phyloP scores from a whole-genome alignment of 2,329 filamentous ascomycete species.

The Penicillium digitatum region DNA sequence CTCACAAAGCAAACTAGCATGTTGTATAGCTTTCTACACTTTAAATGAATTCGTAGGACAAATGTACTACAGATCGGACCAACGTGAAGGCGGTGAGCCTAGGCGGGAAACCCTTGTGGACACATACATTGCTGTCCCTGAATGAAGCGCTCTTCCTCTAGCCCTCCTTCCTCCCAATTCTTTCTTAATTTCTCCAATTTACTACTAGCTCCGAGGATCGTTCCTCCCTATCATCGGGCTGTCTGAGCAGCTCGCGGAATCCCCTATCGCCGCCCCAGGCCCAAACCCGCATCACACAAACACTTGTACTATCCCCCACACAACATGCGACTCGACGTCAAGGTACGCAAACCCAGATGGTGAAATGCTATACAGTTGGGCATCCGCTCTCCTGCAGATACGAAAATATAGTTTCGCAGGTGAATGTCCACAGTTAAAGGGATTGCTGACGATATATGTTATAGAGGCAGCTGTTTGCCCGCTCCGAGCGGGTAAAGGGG shows the following conservation, averaged over 20 bases:
- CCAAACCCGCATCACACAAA: constrained; percentile 37
- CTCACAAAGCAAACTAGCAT: background rate
- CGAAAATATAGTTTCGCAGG: background rate
- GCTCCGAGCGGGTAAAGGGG: constrained; percentile 93
- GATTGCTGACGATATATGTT: constrained; percentile 39
- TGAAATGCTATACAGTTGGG: background rate
- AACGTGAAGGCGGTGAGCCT: constrained; percentile 23
- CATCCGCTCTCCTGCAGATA: background rate
- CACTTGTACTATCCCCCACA: constrained; percentile 29
- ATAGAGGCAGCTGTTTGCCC: constrained; percentile 76
- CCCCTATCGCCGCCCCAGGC: constrained; percentile 28
- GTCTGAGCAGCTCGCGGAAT: constrained; percentile 35
- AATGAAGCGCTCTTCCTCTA: constrained; percentile 16
- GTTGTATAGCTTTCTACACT: too few species aligned
- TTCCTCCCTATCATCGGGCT: constrained; percentile 25
- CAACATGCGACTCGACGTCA: constrained; percentile 58
- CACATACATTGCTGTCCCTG: constrained; percentile 29
- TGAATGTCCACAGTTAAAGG: background rate
- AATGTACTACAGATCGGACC: constrained; percentile 6
- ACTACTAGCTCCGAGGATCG: constrained; percentile 13
- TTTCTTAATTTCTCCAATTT: constrained; percentile 13
- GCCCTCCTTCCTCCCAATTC: constrained; percentile 21
- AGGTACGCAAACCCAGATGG: constrained; percentile 43
- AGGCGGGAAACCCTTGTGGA: constrained; percentile 29
- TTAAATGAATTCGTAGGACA: background rate